phyloP scores from a whole-genome alignment of 2,329 filamentous ascomycete species.

The Penicillium sp. region DNA sequence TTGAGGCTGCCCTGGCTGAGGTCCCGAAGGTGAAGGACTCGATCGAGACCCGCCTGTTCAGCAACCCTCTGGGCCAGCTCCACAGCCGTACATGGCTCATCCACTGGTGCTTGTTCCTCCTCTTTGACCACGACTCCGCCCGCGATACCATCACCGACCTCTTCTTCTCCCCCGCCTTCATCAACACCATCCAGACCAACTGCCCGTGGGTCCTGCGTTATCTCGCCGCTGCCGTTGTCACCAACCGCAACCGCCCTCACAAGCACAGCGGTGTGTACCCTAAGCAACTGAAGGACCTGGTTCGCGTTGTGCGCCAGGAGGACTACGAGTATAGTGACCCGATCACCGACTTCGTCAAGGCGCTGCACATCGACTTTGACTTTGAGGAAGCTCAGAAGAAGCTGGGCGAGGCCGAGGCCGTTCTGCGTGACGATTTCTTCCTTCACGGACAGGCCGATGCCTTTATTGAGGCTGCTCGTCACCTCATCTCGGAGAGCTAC shows the following conservation, averaged over 20 bases:
- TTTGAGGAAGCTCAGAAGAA: slow-evolving; percentile 94
- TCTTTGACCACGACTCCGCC: slow-evolving; percentile 93
- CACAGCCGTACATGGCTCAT: slow-evolving; percentile 95
- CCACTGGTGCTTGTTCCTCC: slow-evolving; percentile 97
- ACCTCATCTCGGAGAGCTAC: slow-evolving; percentile 97
- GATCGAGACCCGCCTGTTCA: slow-evolving; percentile 93
- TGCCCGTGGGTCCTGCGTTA: slow-evolving; percentile 97
- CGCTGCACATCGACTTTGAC: slow-evolving; percentile 92
- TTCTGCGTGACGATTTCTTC: slow-evolving; percentile 94
- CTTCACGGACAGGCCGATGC: slow-evolving; percentile 74
- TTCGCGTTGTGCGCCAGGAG: slow-evolving; percentile 94
- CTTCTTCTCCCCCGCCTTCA: slow-evolving; percentile 94
- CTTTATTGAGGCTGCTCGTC: slow-evolving; percentile 89
- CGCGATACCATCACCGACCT: slow-evolving; percentile 90
- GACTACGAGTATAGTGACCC: slow-evolving; percentile 96
- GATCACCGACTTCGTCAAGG: slow-evolving; percentile 92
- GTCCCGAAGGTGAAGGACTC: slow-evolving; percentile 82
- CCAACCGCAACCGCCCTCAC: slow-evolving; percentile 74
- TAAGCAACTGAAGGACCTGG: slow-evolving; percentile 96
- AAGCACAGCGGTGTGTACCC: slow-evolving; percentile 79
- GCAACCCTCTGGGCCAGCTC: slow-evolving; percentile 90
- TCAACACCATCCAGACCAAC: slow-evolving; percentile 98
- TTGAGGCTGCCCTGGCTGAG: slow-evolving; percentile 90
- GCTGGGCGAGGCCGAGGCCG: slow-evolving; percentile 80
- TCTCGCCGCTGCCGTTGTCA: slow-evolving; percentile 89